Conservation (phyloP, 1,284 basidiomycete genomes). For the Tilletia walkeri region DNA sequence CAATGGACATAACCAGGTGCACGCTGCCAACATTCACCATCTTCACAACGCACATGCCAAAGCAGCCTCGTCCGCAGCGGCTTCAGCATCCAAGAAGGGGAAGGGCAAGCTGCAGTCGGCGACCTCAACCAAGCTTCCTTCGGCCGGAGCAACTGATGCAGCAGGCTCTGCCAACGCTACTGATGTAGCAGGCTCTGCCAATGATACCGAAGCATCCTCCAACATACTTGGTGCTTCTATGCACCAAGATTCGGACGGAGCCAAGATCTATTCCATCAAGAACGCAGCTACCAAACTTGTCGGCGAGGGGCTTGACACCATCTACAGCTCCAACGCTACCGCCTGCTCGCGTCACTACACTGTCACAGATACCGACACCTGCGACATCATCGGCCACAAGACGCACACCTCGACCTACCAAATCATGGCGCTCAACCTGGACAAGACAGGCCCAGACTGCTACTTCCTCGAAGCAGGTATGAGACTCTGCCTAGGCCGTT, state of each 20-base stretch:
- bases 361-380: slow-evolving; percentile 65
- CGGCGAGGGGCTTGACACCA: not conserved
- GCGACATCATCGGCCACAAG: slow-evolving; percentile 68
- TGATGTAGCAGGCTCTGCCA: not conserved
- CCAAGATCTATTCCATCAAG: slow-evolving; percentile 1
- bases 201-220: not conserved
- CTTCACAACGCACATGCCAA: not conserved
- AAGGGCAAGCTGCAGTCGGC: not conserved
- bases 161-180: not conserved
- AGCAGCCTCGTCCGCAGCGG: not conserved
- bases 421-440: slow-evolving; percentile 65
- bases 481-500: slow-evolving; percentile 44
- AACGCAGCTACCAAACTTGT: slow-evolving; percentile 2
- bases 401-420: slow-evolving; percentile 73
- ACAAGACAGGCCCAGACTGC: slow-evolving; percentile 62
- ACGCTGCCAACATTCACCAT: not conserved
- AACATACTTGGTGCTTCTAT: not conserved
- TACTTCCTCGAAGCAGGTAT: slow-evolving; percentile 63
- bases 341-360: slow-evolving; percentile 67
- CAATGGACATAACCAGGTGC: slow-evolving; percentile 1
- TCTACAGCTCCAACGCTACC: slow-evolving; percentile 41
- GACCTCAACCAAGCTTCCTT: not conserved
- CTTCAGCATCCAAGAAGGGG: not conserved
- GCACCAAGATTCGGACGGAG: not conserved
- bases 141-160: not conserved